Percentiles rank a stretch among this genome's conserved stretches.
These are phyloP conservation scores for Hanseniaspora guilliermondii DNA, from an alignment of 805 yeast genomes.

Conservation along the genomic window DNA sequence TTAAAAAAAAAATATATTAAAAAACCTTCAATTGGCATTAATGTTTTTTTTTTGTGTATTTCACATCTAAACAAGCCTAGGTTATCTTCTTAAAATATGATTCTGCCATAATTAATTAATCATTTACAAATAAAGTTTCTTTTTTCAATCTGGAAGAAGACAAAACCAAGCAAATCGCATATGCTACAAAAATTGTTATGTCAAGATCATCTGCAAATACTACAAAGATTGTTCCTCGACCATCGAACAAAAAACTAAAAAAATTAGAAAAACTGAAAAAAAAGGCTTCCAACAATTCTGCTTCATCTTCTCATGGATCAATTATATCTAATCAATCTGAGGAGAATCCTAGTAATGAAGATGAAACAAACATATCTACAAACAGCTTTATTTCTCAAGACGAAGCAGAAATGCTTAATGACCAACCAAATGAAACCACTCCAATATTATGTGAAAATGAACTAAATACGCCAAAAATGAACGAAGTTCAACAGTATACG, in stretches of 20 bases:
- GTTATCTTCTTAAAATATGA: too few relatives aligned
- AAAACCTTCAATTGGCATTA: too few relatives aligned
- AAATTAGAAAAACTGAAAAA: constrained; percentile 1
- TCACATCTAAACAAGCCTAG: too few relatives aligned
- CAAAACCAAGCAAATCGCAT: neutral
- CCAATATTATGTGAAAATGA: too few relatives aligned
- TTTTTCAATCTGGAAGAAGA: too few relatives aligned
- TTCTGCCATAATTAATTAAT: too few relatives aligned
- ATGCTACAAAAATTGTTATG: neutral
- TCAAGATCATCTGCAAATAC: neutral
- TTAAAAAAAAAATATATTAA: too few relatives aligned
- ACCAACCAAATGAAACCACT: too few relatives aligned
- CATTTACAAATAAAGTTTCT: too few relatives aligned
- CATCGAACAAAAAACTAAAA: constrained; percentile 4
- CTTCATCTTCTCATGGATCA: neutral
- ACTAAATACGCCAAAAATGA: too few relatives aligned
- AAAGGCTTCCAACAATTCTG: neutral
- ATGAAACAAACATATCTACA: neutral
- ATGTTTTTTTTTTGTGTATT: too few relatives aligned
- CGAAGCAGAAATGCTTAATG: too few relatives aligned
- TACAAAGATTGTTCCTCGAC: neutral
- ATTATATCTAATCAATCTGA: neutral
- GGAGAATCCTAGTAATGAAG: neutral
- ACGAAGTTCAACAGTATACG: neutral
- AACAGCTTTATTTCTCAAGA: neutral